Percentiles rank a stretch among this genome's conserved stretches.
These are phyloP conservation scores for Pichia occidentalis DNA, from an alignment of 805 yeast genomes.

Conservation along the genomic window DNA sequence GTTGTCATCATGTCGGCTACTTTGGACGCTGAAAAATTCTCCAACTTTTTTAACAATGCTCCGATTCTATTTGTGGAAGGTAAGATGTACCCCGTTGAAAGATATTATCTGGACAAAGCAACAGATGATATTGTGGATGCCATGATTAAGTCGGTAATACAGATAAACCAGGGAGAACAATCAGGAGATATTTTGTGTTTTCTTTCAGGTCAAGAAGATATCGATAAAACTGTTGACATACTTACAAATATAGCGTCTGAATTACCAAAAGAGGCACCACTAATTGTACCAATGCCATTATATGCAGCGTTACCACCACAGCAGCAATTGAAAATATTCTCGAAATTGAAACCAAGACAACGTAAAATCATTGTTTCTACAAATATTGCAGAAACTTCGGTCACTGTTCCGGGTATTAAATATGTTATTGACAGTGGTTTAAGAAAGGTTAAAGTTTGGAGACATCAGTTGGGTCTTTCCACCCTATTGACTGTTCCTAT, in stretches of 20 bases:
- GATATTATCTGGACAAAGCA: slow-evolving; percentile 55
- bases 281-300: slow-evolving; percentile 70
- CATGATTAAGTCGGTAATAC: slow-evolving; percentile 64
- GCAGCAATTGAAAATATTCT: slow-evolving; percentile 77
- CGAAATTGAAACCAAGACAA: slow-evolving; percentile 51
- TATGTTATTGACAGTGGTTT: slow-evolving; percentile 92
- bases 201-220: slow-evolving; percentile 95
- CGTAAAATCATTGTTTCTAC: slow-evolving; percentile 90
- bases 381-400: slow-evolving; percentile 95
- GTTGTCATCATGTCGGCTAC: slow-evolving; percentile 96
- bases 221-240: slow-evolving; percentile 71
- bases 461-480: slow-evolving; percentile 88
- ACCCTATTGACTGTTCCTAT: slow-evolving; percentile 87
- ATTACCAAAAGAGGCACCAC: slow-evolving; percentile 69
- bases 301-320: slow-evolving; percentile 91
- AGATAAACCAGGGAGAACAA: slow-evolving; percentile 71
- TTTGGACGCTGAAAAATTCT: slow-evolving; percentile 81
- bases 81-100: slow-evolving; percentile 76
- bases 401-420: slow-evolving; percentile 90
- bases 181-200: slow-evolving; percentile 90
- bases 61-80: slow-evolving; percentile 89
- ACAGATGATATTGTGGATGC: slow-evolving; percentile 82
- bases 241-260: slow-evolving; percentile 55
- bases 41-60: slow-evolving; percentile 68
- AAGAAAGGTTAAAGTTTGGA: slow-evolving; percentile 91